Conservation (phyloP, 495 filamentous ascomycete species). For the Lasiosphaeria ovina region DNA sequence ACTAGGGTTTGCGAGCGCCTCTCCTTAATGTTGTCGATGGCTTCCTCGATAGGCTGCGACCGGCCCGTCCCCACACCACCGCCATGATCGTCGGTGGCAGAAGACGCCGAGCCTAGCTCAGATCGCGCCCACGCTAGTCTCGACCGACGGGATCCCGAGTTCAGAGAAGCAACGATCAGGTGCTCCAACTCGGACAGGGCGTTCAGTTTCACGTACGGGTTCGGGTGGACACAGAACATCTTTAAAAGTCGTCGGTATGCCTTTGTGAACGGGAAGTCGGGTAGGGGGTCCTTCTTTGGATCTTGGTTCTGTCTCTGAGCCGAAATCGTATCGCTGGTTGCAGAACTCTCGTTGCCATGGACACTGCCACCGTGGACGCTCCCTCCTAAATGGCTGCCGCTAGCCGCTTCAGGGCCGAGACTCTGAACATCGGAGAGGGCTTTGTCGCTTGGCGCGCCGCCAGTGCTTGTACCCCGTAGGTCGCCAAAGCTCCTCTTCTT, state of each 20-base stretch:
- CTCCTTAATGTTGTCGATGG: constrained; percentile 67
- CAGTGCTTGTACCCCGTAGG: constrained; percentile 41
- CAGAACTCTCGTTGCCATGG: constrained; percentile 41
- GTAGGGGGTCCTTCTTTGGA: constrained; percentile 39
- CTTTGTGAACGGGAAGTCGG: constrained; percentile 67
- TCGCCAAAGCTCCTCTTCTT: constrained; percentile 59
- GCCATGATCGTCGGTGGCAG: constrained; percentile 31
- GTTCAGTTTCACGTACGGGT: constrained; percentile 81
- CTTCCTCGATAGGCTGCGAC: constrained; percentile 55
- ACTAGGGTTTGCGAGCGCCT: constrained; percentile 59
- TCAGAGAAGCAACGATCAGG: constrained; percentile 73
- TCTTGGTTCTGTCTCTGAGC: constrained; percentile 32
- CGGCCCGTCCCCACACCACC: constrained; percentile 16
- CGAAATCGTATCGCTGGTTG: constrained; percentile 42
- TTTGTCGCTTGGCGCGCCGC: constrained; percentile 31
- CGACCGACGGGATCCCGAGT: constrained; percentile 41
- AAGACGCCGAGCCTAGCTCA: constrained; percentile 34
- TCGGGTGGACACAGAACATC: constrained; percentile 87
- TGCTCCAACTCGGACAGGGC: constrained; percentile 80
- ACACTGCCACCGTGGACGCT: constrained; percentile 26
- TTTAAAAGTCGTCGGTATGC: constrained; percentile 78
- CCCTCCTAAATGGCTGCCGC: constrained; percentile 26
- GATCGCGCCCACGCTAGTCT: constrained; percentile 37
- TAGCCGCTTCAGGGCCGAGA: constrained; percentile 29
- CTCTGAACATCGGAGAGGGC: constrained; percentile 30